These are phyloP conservation scores for Vicia faba DNA, from an alignment of 306 rosid species.

Conservation along the genomic window DNA sequence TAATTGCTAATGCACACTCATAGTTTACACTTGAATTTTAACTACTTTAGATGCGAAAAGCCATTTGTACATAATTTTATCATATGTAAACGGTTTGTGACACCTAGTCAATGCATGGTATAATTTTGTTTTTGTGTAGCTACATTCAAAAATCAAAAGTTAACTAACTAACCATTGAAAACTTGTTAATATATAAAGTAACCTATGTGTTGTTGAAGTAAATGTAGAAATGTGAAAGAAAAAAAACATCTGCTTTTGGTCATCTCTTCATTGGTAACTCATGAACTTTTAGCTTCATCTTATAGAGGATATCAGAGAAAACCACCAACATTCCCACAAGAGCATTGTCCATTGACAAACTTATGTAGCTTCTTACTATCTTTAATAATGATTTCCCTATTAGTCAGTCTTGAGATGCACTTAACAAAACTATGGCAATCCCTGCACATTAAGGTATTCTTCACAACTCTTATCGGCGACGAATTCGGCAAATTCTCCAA, in stretches of 20 bases:
- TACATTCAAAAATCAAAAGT: conserved; percentile 18
- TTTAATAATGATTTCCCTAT: conserved; percentile 72
- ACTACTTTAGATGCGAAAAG: conserved; percentile 2
- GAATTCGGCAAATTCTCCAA: conserved; percentile 60
- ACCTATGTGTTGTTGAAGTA: background rate
- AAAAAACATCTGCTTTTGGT: conserved; percentile 30
- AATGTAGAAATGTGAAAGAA: conserved; percentile 18
- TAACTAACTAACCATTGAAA: conserved; percentile 19
- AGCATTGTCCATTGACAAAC: conserved; percentile 72
- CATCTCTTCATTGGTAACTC: conserved; percentile 32
- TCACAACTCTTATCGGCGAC: conserved; percentile 62
- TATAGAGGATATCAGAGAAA: conserved; percentile 42
- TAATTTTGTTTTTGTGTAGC: conserved; percentile 1
- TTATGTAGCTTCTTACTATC: conserved; percentile 79
- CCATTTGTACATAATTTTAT: conserved; percentile 14
- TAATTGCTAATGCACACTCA: background rate
- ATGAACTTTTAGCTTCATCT: conserved; percentile 5
- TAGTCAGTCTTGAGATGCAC: conserved; percentile 53
- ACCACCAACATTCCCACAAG: conserved; percentile 68
- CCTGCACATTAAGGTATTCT: conserved; percentile 72
- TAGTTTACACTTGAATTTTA: background rate
- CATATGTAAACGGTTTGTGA: background rate
- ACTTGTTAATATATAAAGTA: background rate
- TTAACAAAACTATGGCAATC: conserved; percentile 78
- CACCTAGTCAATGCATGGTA: background rate